Conservation (phyloP, 371 early-diverging fungal species). For the Chytridium lagenaria region DNA sequence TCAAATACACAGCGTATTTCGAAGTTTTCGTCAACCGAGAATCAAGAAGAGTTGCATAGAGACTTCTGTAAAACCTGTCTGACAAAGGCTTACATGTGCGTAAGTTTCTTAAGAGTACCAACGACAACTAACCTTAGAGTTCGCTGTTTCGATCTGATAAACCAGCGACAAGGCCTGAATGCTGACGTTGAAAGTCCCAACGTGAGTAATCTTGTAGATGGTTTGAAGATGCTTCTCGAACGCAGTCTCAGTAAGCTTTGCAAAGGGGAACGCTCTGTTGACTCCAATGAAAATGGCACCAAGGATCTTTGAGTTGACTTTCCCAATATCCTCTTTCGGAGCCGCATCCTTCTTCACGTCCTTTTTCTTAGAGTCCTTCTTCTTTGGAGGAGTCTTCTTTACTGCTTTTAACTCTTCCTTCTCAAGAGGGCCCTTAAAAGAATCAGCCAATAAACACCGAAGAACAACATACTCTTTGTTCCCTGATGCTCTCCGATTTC, state of each 20-base stretch:
- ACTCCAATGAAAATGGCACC: slow-evolving; percentile 94
- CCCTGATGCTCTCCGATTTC: not conserved
- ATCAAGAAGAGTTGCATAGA: slow-evolving; percentile 89
- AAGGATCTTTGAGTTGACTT: slow-evolving; percentile 77
- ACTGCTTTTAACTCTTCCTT: too few relatives aligned
- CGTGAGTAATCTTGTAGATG: slow-evolving; percentile 86
- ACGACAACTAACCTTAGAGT: not conserved
- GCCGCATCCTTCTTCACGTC: slow-evolving; percentile 8
- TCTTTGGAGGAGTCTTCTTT: slow-evolving; percentile 15
- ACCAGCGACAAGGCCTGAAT: slow-evolving; percentile 92
- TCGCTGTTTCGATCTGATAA: slow-evolving; percentile 69
- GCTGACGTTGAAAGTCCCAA: slow-evolving; percentile 85
- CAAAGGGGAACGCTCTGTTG: slow-evolving; percentile 93
- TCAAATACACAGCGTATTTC: slow-evolving; percentile 92
- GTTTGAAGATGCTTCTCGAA: slow-evolving; percentile 82
- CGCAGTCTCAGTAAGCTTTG: slow-evolving; percentile 77
- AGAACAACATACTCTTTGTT: not conserved
- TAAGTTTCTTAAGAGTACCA: not conserved
- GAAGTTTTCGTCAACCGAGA: slow-evolving; percentile 77
- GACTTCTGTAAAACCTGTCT: slow-evolving; percentile 87
- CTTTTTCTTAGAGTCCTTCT: slow-evolving; percentile 23
- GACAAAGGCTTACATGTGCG: slow-evolving; percentile 49
- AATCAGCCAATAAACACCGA: not conserved
- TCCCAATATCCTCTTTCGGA: slow-evolving; percentile 65
- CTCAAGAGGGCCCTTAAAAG: too few relatives aligned